Conservation (phyloP, 2,329 filamentous ascomycete genomes). For the Sporothrix dimorphospora region DNA sequence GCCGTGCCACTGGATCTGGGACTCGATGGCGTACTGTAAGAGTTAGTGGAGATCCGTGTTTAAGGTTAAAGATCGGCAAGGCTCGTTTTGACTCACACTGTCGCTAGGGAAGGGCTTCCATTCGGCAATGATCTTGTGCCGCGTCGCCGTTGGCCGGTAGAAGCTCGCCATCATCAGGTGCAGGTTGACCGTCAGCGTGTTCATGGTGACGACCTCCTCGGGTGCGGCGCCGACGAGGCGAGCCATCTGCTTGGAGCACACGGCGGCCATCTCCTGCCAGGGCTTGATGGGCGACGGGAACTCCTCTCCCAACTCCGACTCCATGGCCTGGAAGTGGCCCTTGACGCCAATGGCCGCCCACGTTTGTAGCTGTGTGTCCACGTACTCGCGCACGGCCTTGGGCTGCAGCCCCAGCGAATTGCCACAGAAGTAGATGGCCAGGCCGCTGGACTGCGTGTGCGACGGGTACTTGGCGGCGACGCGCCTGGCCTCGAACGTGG, state of each 20-base stretch:
- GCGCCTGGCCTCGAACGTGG: background rate
- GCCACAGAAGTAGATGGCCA: slow-evolving; percentile 80
- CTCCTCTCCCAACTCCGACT: slow-evolving; percentile 45
- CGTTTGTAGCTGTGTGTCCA: slow-evolving; percentile 75
- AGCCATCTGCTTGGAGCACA: slow-evolving; percentile 69
- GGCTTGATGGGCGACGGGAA: slow-evolving; percentile 59
- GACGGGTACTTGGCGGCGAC: background rate
- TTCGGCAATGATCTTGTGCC: slow-evolving; percentile 84
- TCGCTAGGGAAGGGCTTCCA: slow-evolving; percentile 90
- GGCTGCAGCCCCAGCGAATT: slow-evolving; percentile 90
- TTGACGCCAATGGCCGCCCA: slow-evolving; percentile 85
- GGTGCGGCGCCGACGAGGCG: slow-evolving; percentile 72
- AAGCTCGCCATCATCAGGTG: slow-evolving; percentile 85
- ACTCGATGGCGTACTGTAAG: slow-evolving; percentile 75
- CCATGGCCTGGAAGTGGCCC: slow-evolving; percentile 75
- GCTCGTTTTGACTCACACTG: slow-evolving; percentile 49
- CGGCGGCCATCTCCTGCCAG: slow-evolving; percentile 80
- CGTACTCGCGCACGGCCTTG: slow-evolving; percentile 63
- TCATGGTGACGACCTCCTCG: slow-evolving; percentile 88
- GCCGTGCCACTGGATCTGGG: slow-evolving; percentile 74
- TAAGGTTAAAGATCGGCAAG: background rate
- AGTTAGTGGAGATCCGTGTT: background rate
- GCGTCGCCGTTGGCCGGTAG: slow-evolving; percentile 67
- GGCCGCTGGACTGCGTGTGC: slow-evolving; percentile 46
- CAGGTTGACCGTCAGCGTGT: slow-evolving; percentile 79